Evolutionary conservation across 2,329 filamentous ascomycete species (phyloP).

Genomic region (Fusarium staphyleae): DNA sequence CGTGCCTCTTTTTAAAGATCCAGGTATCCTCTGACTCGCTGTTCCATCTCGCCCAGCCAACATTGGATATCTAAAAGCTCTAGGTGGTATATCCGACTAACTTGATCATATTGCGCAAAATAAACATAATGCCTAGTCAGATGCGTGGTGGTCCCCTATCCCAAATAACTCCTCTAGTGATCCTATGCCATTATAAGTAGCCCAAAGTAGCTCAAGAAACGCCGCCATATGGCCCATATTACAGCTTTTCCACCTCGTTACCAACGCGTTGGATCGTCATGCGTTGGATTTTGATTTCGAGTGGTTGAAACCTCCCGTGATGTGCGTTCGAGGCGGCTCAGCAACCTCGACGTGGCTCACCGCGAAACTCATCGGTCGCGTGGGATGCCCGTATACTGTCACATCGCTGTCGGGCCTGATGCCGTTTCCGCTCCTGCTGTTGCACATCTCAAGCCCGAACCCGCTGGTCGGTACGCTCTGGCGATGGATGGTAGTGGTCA

Average conservation of each 20-base stretch:
- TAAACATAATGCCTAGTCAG: too few relatives aligned
- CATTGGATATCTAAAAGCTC: not conserved
- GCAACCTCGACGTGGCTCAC: conserved; percentile 17
- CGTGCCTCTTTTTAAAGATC: not conserved
- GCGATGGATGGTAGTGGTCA: conserved; percentile 50
- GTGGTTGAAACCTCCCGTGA: conserved; percentile 33
- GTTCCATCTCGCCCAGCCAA: not conserved
- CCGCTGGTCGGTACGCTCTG: conserved; percentile 43
- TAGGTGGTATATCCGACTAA: not conserved
- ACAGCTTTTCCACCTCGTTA: not conserved
- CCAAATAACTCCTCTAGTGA: not conserved
- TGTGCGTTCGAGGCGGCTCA: conserved; percentile 36
- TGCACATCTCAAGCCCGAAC: conserved; percentile 8
- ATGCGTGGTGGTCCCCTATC: too few relatives aligned
- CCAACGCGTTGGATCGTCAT: not conserved
- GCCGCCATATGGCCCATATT: too few relatives aligned
- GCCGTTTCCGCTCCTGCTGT: conserved; percentile 3
- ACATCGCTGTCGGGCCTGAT: conserved; percentile 22
- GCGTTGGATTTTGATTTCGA: conserved; percentile 11
- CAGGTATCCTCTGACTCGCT: conserved; percentile 13
- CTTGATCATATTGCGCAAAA: too few relatives aligned
- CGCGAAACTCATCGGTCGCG: conserved; percentile 19
- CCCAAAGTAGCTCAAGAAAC: not conserved
- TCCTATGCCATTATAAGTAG: not conserved
- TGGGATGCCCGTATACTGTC: conserved; percentile 15